Conservation (phyloP, 257 asterid species). For the Datura wrightii region DNA sequence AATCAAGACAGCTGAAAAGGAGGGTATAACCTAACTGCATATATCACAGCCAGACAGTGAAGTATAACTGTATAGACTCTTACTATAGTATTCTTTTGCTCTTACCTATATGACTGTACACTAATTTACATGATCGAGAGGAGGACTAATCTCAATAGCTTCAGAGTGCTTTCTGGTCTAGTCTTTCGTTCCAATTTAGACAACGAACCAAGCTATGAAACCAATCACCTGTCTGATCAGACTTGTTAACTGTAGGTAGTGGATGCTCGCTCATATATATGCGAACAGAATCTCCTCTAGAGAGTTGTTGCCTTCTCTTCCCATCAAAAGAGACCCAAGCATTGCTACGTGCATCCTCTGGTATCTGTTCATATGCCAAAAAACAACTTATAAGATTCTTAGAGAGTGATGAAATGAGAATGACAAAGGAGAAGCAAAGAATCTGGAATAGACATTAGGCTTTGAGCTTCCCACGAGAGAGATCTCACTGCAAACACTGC, state of each 20-base stretch:
- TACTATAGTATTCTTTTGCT: not conserved
- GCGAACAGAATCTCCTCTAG: conserved; percentile 88
- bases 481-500: not conserved
- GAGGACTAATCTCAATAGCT: not conserved
- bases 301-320: conserved; percentile 96
- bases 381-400: not conserved
- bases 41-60: not conserved
- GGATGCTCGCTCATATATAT: conserved; percentile 97
- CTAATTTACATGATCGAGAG: conserved; percentile 39
- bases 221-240: conserved; percentile 98
- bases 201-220: conserved; percentile 95
- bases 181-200: conserved; percentile 97
- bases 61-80: conserved; percentile 7
- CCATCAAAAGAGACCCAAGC: conserved; percentile 99
- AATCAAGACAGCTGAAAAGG: not conserved
- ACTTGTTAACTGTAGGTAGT: conserved; percentile 92
- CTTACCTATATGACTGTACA: conserved; percentile 50
- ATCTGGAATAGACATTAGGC: not conserved
- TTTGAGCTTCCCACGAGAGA: not conserved
- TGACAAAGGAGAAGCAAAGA: not conserved
- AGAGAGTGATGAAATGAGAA: conserved; percentile 9
- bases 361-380: conserved; percentile 57
- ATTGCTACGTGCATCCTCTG: conserved; percentile 93
- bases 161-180: conserved; percentile 95
- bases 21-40: conserved; percentile 11